Percentiles rank a stretch among this genome's conserved stretches.
Evolutionary conservation across 2,329 filamentous ascomycete genomes (phyloP).

Genomic region (Scleromitrula shiraiana): DNA sequence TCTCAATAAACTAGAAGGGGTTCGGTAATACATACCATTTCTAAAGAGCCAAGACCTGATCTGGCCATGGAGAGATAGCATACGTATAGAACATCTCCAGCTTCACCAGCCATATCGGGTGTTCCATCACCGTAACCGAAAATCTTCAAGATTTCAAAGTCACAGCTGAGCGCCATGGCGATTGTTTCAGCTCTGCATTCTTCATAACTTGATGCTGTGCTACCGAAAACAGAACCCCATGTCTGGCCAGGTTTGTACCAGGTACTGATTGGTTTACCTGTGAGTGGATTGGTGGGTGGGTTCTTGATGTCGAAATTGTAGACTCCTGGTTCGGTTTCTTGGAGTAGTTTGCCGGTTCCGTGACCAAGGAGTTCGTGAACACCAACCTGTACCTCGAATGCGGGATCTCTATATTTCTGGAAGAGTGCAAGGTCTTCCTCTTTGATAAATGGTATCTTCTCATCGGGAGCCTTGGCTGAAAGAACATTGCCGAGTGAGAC

Average conservation of each 20-base stretch:
- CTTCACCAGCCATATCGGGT: conserved; percentile 62
- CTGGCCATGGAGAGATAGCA: conserved; percentile 91
- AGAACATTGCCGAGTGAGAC: conserved; percentile 90
- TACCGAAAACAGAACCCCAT: conserved; percentile 87
- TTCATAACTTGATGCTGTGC: conserved; percentile 81
- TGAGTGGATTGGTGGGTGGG: conserved; percentile 74
- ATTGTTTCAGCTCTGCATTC: conserved; percentile 93
- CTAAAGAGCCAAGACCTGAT: conserved; percentile 78
- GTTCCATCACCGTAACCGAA: conserved; percentile 83
- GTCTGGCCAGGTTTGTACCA: conserved; percentile 96
- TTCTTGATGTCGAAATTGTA: conserved; percentile 85
- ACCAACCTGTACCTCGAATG: conserved; percentile 93
- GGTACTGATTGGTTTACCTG: conserved; percentile 65
- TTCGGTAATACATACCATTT: conserved; percentile 45
- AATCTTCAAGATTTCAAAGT: conserved; percentile 80
- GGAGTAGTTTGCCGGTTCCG: conserved; percentile 86
- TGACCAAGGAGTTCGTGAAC: conserved; percentile 86
- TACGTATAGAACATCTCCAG: conserved; percentile 80
- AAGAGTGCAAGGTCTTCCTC: conserved; percentile 71
- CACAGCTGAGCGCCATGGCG: conserved; percentile 83
- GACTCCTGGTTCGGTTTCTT: conserved; percentile 72
- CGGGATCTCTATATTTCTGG: conserved; percentile 72
- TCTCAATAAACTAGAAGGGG: neutral
- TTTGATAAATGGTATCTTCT: conserved; percentile 85
- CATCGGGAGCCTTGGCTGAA: conserved; percentile 82